A percentile compares a stretch with the other conserved stretches of the same genome.
Evolutionary conservation across 2,329 filamentous ascomycete species (phyloP).

Genomic region (Fusarium floridanum): DNA sequence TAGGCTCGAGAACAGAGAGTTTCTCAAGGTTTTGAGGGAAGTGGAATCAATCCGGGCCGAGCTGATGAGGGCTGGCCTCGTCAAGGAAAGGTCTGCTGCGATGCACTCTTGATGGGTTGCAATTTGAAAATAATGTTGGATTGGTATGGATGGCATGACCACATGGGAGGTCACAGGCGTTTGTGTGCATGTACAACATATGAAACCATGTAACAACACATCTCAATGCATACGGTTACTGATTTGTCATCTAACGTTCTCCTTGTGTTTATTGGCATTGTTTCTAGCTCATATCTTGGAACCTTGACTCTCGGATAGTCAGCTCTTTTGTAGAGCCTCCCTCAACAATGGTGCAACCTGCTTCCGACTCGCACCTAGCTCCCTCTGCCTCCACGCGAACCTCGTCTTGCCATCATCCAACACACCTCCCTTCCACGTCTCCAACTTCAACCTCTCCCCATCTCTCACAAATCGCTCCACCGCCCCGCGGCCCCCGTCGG

Average conservation of each 20-base stretch:
- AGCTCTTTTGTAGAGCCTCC: constrained; percentile 61
- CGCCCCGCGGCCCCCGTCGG: constrained; percentile 61
- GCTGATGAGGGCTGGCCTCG: neutral
- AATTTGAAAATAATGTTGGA: neutral
- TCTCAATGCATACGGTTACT: constrained; percentile 5
- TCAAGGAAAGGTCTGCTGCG: neutral
- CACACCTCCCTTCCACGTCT: constrained; percentile 63
- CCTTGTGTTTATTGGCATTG: neutral
- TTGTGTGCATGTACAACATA: constrained; percentile 17
- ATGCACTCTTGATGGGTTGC: neutral
- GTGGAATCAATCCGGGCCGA: constrained; percentile 45
- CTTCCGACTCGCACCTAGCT: constrained; percentile 72
- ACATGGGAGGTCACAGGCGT: neutral
- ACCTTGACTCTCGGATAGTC: constrained; percentile 11
- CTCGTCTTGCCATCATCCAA: constrained; percentile 64
- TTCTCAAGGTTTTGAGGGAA: constrained; percentile 49
- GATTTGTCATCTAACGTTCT: neutral
- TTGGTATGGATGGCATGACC: neutral
- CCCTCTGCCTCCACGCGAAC: constrained; percentile 75
- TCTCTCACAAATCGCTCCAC: constrained; percentile 66
- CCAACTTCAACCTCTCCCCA: constrained; percentile 67
- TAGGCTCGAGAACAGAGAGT: constrained; percentile 49
- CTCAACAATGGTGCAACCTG: constrained; percentile 77
- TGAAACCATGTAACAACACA: constrained; percentile 28
- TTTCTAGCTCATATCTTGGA: constrained; percentile 23